These are phyloP conservation scores for Penicillium fimorum DNA, from an alignment of 495 filamentous ascomycete genomes.

Conservation along the genomic window DNA sequence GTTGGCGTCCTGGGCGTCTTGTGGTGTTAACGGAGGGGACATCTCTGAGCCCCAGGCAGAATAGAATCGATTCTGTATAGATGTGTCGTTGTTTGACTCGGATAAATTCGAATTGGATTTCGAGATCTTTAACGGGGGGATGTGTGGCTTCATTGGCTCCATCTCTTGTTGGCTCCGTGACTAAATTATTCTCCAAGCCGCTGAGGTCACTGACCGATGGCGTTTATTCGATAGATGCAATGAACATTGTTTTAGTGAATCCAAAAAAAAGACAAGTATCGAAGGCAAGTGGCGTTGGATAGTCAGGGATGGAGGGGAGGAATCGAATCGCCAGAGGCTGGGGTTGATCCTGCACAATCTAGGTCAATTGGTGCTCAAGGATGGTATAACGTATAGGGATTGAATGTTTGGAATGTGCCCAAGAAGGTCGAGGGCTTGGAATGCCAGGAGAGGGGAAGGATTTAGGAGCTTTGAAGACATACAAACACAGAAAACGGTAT, in stretches of 20 bases:
- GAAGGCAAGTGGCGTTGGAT: constrained; percentile 12
- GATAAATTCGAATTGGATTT: constrained; percentile 56
- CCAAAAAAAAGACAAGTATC: constrained; percentile 12
- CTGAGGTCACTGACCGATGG: constrained; percentile 36
- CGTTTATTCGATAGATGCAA: constrained; percentile 33
- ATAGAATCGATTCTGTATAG: constrained; percentile 30
- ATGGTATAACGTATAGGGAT: constrained; percentile 17
- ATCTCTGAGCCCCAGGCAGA: constrained; percentile 46
- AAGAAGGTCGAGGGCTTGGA: constrained; percentile 27
- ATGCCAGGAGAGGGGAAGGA: constrained; percentile 34
- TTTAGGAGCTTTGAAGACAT: constrained; percentile 13
- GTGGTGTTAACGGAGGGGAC: constrained; percentile 73
- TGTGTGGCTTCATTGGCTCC: constrained; percentile 49
- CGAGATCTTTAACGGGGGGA: constrained; percentile 71
- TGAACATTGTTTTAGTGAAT: constrained; percentile 35
- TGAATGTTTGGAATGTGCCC: constrained; percentile 31
- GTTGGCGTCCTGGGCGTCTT: constrained; percentile 54
- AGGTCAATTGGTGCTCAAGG: constrained; percentile 28
- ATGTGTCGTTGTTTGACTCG: constrained; percentile 32
- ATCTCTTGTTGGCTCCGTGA: constrained; percentile 25
- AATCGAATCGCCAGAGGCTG: constrained; percentile 26
- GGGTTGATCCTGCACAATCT: constrained; percentile 29
- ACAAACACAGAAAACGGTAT: constrained; percentile 20
- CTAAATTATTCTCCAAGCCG: constrained; percentile 15
- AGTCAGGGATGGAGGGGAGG: constrained; percentile 16